These are phyloP conservation scores for Prinsepia uniflora DNA, from an alignment of 306 rosid genomes.

Conservation along the genomic window DNA sequence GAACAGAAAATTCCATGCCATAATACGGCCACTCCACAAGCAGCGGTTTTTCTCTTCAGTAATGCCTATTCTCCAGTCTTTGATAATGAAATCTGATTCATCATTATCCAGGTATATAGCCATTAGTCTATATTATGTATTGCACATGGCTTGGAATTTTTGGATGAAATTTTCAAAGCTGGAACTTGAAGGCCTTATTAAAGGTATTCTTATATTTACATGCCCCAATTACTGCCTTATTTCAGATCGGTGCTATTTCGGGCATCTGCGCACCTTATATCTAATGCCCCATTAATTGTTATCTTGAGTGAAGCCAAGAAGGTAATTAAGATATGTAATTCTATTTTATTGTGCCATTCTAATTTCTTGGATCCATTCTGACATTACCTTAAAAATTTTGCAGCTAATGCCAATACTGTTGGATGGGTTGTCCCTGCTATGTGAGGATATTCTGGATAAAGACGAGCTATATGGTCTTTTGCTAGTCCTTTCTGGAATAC, in stretches of 20 bases:
- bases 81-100: slow-evolving; percentile 51
- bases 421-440: slow-evolving; percentile 62
- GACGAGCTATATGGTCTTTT: slow-evolving; percentile 66
- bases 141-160: not conserved
- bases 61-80: slow-evolving; percentile 71
- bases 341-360: not conserved
- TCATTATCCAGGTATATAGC: slow-evolving; percentile 59
- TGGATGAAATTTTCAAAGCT: not conserved
- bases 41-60: slow-evolving; percentile 83
- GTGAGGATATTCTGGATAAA: slow-evolving; percentile 58
- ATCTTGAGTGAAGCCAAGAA: slow-evolving; percentile 68
- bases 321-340: slow-evolving; percentile 33
- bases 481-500: slow-evolving; percentile 82
- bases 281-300: slow-evolving; percentile 67
- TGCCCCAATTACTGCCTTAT: slow-evolving; percentile 26
- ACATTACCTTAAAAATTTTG: slow-evolving; percentile 31
- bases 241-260: slow-evolving; percentile 66
- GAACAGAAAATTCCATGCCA: slow-evolving; percentile 65
- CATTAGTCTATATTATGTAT: slow-evolving; percentile 13
- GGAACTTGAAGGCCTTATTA: slow-evolving; percentile 11
- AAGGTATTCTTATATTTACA: slow-evolving; percentile 9
- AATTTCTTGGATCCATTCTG: slow-evolving; percentile 15
- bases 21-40: slow-evolving; percentile 75
- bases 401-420: slow-evolving; percentile 78
- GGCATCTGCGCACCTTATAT: slow-evolving; percentile 62